Conservation (phyloP, 2,329 filamentous ascomycete species). For the Botrytis hyacinthi region DNA sequence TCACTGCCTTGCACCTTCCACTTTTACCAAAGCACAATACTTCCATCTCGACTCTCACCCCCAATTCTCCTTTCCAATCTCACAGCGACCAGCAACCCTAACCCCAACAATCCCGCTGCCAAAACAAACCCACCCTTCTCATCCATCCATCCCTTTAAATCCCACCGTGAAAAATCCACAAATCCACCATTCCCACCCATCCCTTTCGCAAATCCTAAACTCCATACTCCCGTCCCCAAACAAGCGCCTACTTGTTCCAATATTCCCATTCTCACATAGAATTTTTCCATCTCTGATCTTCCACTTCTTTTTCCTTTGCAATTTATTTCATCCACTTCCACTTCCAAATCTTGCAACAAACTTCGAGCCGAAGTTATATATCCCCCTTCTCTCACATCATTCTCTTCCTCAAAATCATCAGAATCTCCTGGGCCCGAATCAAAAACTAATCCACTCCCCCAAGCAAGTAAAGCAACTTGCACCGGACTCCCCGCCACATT, state of each 20-base stretch:
- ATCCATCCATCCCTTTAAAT: not conserved
- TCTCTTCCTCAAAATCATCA: not conserved
- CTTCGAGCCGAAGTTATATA: not conserved
- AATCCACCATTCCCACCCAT: not conserved
- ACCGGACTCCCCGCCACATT: not conserved
- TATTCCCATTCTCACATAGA: not conserved
- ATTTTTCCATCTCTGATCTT: not conserved
- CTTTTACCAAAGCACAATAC: not conserved
- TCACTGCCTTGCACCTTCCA: not conserved
- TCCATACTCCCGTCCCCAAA: not conserved
- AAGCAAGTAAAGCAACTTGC: not conserved
- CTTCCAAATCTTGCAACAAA: not conserved
- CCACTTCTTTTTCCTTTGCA: not conserved
- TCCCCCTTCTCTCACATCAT: not conserved
- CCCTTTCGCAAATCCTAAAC: conserved; percentile 1
- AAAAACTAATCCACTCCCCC: not conserved
- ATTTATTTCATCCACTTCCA: not conserved
- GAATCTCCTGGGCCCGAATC: no score
- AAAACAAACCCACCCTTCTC: not conserved
- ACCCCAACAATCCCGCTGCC: not conserved
- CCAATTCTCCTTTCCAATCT: not conserved
- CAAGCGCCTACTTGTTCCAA: conserved; percentile 4
- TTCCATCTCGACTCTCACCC: not conserved
- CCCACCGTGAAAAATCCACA: not conserved
- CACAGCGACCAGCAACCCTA: not conserved